Evolutionary conservation across 2,329 filamentous ascomycete genomes (phyloP), one percentile per base, ranked within the genome.

Genomic region (Aspergillus eucalypticola): DNA sequence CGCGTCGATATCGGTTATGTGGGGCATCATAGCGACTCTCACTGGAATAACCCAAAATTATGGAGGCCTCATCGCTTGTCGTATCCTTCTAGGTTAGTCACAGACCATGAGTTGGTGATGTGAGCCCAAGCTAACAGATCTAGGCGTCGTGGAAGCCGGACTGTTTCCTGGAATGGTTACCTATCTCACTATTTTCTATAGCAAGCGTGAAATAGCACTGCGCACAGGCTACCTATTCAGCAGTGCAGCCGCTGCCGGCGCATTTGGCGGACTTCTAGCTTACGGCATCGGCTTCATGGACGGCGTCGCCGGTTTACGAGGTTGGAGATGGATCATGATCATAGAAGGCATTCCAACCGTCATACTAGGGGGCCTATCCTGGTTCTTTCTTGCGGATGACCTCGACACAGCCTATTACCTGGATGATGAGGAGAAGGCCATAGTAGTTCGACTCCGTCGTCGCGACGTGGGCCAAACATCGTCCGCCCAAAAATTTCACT

Each of bases 151-250:
- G 41, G 89, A 91, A 74, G 88, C 88, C 0, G 89, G 88, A 0
- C 77, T 91, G 0, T 90, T 91, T 64, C 89, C 89, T 0, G 88
- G 89, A 0, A 65, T 78, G n/a, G 76, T 90, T 64, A 87, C 84
- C 5, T 91, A 91, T 66, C 80, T 92, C 17, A 91, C 89, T 0
- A 84, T 91, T 65, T 92, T 91, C 79, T 92, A 92, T 76, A 89
- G 86, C 50, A 89, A 89, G 69, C 82, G 83, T 27, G 90, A 92
- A 74, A 82, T 92, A 1, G 89, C 88, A 4, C 76, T 91, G 44
- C 85, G 90, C 2, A 87, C 91, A 3, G 88, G 88, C 1, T 91
- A 90, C 66, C 81, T 92, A 0, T 91, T 92, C 69, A 75, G 73
- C 53, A 74, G 74, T 50, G 84, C 89, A 1, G 89, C 90, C 1